Evolutionary conservation across 768 basidiomycete genomes (phyloP), one percentile per base, ranked within the genome.

Genomic region (Cystobasidium ongulense): DNA sequence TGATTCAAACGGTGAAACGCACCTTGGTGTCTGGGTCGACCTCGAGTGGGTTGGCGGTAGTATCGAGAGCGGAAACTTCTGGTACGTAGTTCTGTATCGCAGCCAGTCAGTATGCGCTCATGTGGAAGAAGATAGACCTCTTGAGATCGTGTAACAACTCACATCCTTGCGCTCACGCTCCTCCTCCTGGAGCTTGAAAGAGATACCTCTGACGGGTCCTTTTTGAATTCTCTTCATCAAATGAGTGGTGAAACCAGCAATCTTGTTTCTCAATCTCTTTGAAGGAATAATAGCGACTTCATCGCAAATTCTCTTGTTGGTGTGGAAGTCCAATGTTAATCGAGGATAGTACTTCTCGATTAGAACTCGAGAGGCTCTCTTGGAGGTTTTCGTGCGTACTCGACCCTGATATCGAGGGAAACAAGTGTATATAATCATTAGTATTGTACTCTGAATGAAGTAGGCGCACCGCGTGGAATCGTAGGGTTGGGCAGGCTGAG

Each of bases 151-250:
- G 38, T 25, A 17, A 7, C 0, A 1, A 46, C 86, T 97, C 94
- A 71, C 68, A 82, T 99, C 96, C 87, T 98, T 98, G 80, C 95
- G 85, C 84, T 99, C 96, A 76, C 96, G 87, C 85, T 99, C 96
- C 84, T 99, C 96, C 81, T 98, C 96, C 83, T 99, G 96, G 79
- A 99, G 90, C 84, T 97, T 96, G 92, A 98, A 99, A 72, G 96
- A 98, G 82, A 99, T 99, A 79, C 96, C 96, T 77, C 93, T 92
- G 76, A 99, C 96, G 80, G 96, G 96, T 1, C 96, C 96, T 74
- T 88, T 88, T 83, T 96, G 92, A 80, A 99, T 99, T 81, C 96
- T 93, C 87, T 93, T 97, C 96, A 99, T 99, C 83, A 99, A 85
- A 82, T 99, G 96, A 80, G 96, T 99, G 74, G 96, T 99, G 88